Conservation (phyloP, 164 flowering plant genomes). For the Hamamelis virginiana region DNA sequence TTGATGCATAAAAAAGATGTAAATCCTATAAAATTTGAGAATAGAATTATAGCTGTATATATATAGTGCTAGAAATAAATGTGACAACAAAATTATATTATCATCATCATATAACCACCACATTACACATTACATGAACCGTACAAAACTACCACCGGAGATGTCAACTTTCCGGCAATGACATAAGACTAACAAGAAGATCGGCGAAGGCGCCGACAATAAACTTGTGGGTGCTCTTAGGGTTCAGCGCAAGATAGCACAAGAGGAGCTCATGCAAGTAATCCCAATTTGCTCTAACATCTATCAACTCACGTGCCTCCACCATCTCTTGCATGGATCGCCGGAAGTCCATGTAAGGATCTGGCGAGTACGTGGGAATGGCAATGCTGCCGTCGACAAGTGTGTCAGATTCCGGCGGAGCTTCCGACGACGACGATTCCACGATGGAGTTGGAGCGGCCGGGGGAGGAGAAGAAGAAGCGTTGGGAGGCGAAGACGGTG, state of each 20-base stretch:
- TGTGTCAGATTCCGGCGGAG: slow-evolving; percentile 7
- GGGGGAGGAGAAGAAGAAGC: slow-evolving; percentile 73
- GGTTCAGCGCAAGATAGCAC: slow-evolving; percentile 55
- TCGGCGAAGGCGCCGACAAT: slow-evolving; percentile 63
- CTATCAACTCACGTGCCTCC: slow-evolving; percentile 48
- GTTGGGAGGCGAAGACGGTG: slow-evolving; percentile 51
- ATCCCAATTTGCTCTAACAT: slow-evolving; percentile 45
- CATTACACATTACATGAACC: neutral
- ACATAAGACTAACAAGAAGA: slow-evolving; percentile 47
- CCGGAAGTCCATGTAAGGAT: slow-evolving; percentile 74
- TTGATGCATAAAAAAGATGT: too few relatives aligned
- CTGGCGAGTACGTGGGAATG: slow-evolving; percentile 54
- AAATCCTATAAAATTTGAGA: too few relatives aligned
- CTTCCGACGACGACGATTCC: slow-evolving; percentile 19
- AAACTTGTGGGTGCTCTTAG: slow-evolving; percentile 51
- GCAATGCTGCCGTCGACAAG: slow-evolving; percentile 34
- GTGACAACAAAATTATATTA: neutral
- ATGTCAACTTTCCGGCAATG: neutral
- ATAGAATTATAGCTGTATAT: too few relatives aligned
- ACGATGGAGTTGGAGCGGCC: slow-evolving; percentile 68
- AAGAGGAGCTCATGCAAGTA: slow-evolving; percentile 55
- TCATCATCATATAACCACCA: neutral
- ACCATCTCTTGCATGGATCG: slow-evolving; percentile 97
- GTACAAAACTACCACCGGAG: neutral
- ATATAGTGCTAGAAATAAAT: slow-evolving; percentile 1